These are phyloP conservation scores for Stylonectria norvegica DNA, from an alignment of 2,329 filamentous ascomycete species.

Conservation along the genomic window DNA sequence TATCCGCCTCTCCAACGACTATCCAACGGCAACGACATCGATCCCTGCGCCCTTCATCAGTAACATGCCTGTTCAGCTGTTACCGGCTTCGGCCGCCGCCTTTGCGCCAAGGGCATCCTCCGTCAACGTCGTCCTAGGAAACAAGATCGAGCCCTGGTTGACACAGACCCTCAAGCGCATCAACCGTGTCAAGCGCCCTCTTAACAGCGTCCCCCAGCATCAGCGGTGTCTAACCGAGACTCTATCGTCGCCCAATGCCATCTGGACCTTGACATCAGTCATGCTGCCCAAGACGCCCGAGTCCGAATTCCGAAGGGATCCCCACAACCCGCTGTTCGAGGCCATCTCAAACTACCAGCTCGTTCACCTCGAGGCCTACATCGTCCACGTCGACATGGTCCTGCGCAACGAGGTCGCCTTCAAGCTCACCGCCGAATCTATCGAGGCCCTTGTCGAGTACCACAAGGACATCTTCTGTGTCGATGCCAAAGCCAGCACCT, in stretches of 20 bases:
- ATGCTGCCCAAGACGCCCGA: constrained; percentile 91
- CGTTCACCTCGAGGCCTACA: constrained; percentile 92
- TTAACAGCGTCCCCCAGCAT: constrained; percentile 96
- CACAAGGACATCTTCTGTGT: constrained; percentile 94
- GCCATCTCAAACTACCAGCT: constrained; percentile 90
- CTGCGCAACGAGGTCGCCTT: constrained; percentile 95
- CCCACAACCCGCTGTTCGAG: constrained; percentile 58
- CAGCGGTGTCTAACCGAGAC: constrained; percentile 94
- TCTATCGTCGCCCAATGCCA: constrained; percentile 81
- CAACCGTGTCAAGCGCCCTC: constrained; percentile 91
- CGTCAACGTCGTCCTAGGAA: constrained; percentile 89
- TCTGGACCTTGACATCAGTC: constrained; percentile 90
- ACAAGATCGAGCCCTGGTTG: constrained; percentile 93
- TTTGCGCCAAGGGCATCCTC: constrained; percentile 88
- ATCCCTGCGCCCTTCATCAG: constrained; percentile 6
- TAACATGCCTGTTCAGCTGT: constrained; percentile 85
- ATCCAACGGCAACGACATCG: background rate
- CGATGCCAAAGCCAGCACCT: constrained; percentile 83
- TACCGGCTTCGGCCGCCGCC: constrained; percentile 92
- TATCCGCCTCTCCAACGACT: constrained; percentile 18
- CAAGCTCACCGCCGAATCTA: constrained; percentile 93
- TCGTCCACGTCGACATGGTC: constrained; percentile 99
- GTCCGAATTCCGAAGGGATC: constrained; percentile 75
- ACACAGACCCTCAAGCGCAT: constrained; percentile 95
- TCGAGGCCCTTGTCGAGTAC: constrained; percentile 88